Conservation (phyloP, 495 filamentous ascomycete species). For the Mycothermus thermophilus region DNA sequence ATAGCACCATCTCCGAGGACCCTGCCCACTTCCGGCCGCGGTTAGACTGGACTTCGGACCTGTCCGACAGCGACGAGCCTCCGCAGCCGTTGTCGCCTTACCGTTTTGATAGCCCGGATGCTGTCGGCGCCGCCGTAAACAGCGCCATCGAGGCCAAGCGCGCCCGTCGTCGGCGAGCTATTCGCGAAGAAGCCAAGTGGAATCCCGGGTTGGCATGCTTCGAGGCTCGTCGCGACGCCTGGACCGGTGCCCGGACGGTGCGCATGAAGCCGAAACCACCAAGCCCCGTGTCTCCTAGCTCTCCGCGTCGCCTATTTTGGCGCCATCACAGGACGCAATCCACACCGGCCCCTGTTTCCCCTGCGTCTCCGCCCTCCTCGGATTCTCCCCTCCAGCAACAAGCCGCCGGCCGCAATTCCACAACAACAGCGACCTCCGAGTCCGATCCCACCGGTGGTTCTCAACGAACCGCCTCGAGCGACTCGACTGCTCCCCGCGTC, state of each 20-base stretch:
- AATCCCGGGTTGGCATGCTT: constrained; percentile 71
- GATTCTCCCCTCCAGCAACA: constrained; percentile 15
- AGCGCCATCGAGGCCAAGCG: constrained; percentile 30
- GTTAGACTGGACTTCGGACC: constrained; percentile 34
- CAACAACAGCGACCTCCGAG: constrained; percentile 9
- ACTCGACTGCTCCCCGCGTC: constrained; percentile 2
- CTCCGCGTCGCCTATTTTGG: constrained; percentile 17
- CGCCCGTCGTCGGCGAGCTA: constrained; percentile 43
- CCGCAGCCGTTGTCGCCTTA: constrained; percentile 31
- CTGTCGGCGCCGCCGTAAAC: constrained; percentile 34
- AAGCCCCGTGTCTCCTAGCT: constrained; percentile 19
- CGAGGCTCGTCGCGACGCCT: constrained; percentile 61
- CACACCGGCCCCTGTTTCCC: constrained; percentile 5
- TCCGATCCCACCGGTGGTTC: no score
- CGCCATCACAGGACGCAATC: constrained; percentile 18
- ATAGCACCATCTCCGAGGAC: constrained; percentile 36
- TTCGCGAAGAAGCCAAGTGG: constrained; percentile 68
- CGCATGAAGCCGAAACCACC: constrained; percentile 26
- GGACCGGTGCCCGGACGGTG: constrained; percentile 59
- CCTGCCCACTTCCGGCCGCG: constrained; percentile 26
- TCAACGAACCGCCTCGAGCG: constrained; percentile 8
- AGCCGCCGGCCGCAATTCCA: constrained; percentile 10
- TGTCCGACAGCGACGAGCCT: constrained; percentile 27
- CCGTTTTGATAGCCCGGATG: constrained; percentile 51
- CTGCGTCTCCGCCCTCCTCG: constrained; percentile 10